A percentile compares a stretch with the other conserved stretches of the same genome.
Conservation (phyloP, 2,329 filamentous ascomycete species). For the Fusarium irregulare region DNA sequence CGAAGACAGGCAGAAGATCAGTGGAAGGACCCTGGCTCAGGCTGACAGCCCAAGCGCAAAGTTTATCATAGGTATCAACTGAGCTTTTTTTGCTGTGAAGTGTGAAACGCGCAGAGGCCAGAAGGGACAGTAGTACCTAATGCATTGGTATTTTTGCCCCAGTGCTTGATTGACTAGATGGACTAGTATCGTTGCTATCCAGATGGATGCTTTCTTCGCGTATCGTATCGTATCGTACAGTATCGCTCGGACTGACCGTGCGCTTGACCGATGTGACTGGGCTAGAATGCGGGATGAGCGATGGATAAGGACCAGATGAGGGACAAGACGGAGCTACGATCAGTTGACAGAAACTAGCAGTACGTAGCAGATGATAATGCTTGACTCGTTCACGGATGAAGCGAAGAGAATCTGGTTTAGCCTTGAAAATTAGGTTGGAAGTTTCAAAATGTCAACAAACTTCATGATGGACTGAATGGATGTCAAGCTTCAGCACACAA, state of each 20-base stretch:
- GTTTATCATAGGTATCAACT: conserved; percentile 1
- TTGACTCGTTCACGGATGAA: neutral
- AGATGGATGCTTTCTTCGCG: conserved; percentile 1
- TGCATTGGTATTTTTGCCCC: neutral
- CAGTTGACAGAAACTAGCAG: neutral
- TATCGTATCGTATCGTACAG: conserved; percentile 6
- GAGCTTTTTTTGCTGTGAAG: neutral
- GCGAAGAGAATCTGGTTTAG: neutral
- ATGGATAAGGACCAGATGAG: neutral
- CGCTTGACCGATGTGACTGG: neutral
- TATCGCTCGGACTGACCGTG: conserved; percentile 10
- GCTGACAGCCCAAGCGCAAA: conserved; percentile 12
- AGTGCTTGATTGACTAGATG: neutral
- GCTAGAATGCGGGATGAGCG: conserved; percentile 7
- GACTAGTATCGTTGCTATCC: neutral
- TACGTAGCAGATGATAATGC: neutral
- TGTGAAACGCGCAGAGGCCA: conserved; percentile 4
- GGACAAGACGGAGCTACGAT: neutral
- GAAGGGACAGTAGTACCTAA: neutral
- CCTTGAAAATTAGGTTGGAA: neutral
- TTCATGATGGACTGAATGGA: neutral
- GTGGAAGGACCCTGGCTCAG: conserved; percentile 17
- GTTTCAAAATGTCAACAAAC: neutral
- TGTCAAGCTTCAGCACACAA: neutral
- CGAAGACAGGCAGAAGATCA: conserved; percentile 16